Base-by-base conservation (phyloP, 192 early-diverging fungal species). In the Kickxella alabastrina region DNA sequence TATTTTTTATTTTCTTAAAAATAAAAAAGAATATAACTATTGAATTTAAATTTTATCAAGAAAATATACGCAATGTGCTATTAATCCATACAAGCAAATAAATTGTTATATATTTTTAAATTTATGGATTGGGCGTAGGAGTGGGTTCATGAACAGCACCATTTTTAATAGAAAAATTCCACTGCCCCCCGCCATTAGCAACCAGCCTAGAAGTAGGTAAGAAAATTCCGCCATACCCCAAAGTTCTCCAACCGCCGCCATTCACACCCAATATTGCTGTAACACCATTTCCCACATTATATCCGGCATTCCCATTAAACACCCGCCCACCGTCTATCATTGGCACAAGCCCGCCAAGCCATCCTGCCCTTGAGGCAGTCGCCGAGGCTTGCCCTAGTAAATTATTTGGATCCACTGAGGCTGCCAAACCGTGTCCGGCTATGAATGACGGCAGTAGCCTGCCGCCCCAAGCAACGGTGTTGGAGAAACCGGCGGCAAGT, bases 201-300 rank as follows among this genome's bases (percentile, higher is more conserved):
- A 6, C 36, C 15, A 60, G 23, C 12, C 18, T 60, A 12, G 52
- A 60, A 3, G 26, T 31, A 3, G 57, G 27, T 19, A 68, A n/a
- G 39, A 60, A 52, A 29, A 59, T 68, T 19, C 65, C 57, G n/a
- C 57, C 57, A 47, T 68, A 68, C 0, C 47, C 57, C 0, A 58
- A 26, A 6, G 41, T 55, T 12, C 25, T 43, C 2, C 10, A 32
- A 8, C 2, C 52, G 12, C 64, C 57, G 0, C 56, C 57, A 39
- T 51, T 49, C 1, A 9, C 40, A n/a, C 47, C 57, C 25, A 23
- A 29, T 19, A 3, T 41, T 42, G 37, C 18, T 10, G 46, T 39
- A n/a, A 36, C 14, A 1, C 64, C 57, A 32, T 34, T 52, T 10
- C 52, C 44, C 8, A 21, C 41, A 5, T 54, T 50, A 31, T 23